Evolutionary conservation across 2,329 filamentous ascomycete species (phyloP).

Genomic region (Penicillium sp.): DNA sequence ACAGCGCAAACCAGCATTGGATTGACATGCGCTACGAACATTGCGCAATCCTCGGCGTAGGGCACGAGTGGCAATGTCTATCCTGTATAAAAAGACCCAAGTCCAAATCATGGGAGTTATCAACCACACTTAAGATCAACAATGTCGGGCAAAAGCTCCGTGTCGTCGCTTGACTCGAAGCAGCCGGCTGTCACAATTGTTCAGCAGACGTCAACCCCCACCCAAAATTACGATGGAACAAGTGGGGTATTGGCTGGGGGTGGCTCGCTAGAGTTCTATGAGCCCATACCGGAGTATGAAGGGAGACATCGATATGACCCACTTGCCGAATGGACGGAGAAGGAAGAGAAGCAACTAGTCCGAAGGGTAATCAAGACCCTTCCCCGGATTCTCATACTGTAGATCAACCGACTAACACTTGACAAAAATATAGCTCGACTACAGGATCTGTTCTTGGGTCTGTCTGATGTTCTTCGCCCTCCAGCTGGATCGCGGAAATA

Average conservation of each 20-base stretch:
- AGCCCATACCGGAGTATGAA: slow-evolving; percentile 32
- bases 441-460: not conserved
- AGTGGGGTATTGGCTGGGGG: not conserved
- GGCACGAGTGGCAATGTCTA: not conserved
- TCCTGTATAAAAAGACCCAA: not conserved
- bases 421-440: slow-evolving; percentile 1
- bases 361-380: slow-evolving; percentile 42
- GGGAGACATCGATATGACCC: slow-evolving; percentile 29
- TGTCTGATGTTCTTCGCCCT: slow-evolving; percentile 32
- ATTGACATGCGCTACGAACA: not conserved
- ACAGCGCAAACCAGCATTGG: not conserved
- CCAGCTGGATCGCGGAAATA: slow-evolving; percentile 37
- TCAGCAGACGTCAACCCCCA: not conserved
- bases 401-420: not conserved
- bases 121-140: not conserved
- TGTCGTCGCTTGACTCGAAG: slow-evolving; percentile 3
- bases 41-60: slow-evolving; percentile 3
- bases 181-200: not conserved
- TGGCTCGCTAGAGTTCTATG: slow-evolving; percentile 3
- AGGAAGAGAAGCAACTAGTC: slow-evolving; percentile 50
- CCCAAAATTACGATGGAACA: not conserved
- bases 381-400: not conserved
- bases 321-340: slow-evolving; percentile 26
- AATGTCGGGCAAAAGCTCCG: slow-evolving; percentile 1
- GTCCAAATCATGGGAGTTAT: not conserved